Evolutionary conservation across 495 filamentous ascomycete genomes (phyloP), one percentile per base, ranked within the genome.

Genomic region (Penicillium lividum): DNA sequence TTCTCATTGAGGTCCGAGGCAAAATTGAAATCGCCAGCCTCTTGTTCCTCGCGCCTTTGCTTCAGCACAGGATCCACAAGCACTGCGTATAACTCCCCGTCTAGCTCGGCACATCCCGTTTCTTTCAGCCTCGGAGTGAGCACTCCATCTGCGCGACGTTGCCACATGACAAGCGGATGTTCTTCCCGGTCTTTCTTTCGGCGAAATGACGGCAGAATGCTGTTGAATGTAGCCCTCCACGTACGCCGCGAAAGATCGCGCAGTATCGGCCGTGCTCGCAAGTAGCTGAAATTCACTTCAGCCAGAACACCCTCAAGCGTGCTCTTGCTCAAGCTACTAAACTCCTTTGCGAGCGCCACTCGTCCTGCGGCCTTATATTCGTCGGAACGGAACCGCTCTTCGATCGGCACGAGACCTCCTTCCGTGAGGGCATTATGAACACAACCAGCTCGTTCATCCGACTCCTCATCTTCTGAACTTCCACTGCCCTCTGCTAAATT

Each of bases 241-340:
- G 90, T 93, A 67, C 86, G 91, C 27, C 84, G 81, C 29, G 88
- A 85, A 3, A 97, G 71, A n/a, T 82, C 81, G 28, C 87, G 84
- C 13, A 98, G 82, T 0, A 84, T 90, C 38, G 84, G 84, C 33
- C 92, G 81, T 4, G 91, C 86, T n/a, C 85, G 82, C 4, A 84
- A 80, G 66, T 98, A 98, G 31, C 86, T 91, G 70, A 89, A 89
- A 68, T 98, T 98, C 63, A 82, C 82, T 69, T 98, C 94, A 25
- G 93, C 93, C 47, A 98, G 80, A 3, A 98, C 92, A 7, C 88
- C 93, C 42, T 90, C 86, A 62, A 98, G 87, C 4, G 91, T 85
- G 45, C 91, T 93, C 53, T 82, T 84, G 34, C 87, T 88, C 11
- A 98, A 75, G 22, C 83, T 84, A 60, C 85, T 89, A 77, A 97